These are phyloP conservation scores for Onygenales sp. DNA, from an alignment of 2,329 filamentous ascomycete species.

Conservation along the genomic window DNA sequence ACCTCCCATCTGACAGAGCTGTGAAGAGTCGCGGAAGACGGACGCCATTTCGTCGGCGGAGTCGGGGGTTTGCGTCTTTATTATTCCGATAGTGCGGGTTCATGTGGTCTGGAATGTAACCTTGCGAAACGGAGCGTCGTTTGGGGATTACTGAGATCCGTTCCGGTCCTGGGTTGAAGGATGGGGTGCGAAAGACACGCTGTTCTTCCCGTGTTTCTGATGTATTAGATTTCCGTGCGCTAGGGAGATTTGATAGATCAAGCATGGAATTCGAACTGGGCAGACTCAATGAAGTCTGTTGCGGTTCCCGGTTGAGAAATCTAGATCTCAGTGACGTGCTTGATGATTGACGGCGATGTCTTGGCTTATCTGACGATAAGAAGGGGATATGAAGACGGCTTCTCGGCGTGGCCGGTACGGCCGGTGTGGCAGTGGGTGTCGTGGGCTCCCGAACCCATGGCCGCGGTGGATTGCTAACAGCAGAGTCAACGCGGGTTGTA, in stretches of 20 bases:
- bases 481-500: neutral
- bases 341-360: neutral
- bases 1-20: neutral
- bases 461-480: neutral
- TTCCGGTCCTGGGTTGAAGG: conserved; percentile 12
- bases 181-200: conserved; percentile 7
- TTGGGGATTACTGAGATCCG: conserved; percentile 8
- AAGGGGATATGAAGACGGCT: neutral
- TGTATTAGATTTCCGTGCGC: neutral
- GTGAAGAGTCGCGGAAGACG: conserved; percentile 16
- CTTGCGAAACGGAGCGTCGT: conserved; percentile 12
- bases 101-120: conserved; percentile 7
- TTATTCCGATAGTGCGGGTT: neutral
- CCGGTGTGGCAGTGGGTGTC: neutral
- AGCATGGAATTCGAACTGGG: conserved; percentile 1
- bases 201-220: neutral
- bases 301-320: neutral
- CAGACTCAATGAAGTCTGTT: neutral
- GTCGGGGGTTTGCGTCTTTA: conserved; percentile 2
- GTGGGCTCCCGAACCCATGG: neutral
- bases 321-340: neutral
- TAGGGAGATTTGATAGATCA: conserved; percentile 2
- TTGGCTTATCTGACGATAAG: neutral
- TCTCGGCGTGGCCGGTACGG: conserved; percentile 1
- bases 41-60: conserved; percentile 13